Evolutionary conservation across 2,329 filamentous ascomycete species (phyloP).

Genomic region (Curvularia eragrostidis): DNA sequence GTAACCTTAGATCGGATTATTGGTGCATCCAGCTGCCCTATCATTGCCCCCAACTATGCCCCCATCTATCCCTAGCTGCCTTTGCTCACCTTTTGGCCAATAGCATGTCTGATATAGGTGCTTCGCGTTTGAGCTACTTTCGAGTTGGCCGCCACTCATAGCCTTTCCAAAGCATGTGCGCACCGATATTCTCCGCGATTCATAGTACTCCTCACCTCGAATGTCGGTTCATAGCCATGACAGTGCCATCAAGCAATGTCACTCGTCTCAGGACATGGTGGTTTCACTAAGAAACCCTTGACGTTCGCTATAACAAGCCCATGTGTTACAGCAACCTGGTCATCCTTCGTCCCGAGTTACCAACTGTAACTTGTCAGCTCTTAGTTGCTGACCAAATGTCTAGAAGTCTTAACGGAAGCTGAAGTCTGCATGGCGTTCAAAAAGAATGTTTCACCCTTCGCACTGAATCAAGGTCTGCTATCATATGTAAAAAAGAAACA

Average conservation of each 20-base stretch:
- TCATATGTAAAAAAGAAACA: neutral
- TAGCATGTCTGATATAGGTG: neutral
- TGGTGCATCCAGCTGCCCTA: conserved; percentile 23
- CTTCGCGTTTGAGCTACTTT: conserved; percentile 8
- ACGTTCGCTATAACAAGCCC: neutral
- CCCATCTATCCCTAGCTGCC: conserved; percentile 4
- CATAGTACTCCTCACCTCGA: neutral
- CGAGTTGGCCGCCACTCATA: conserved; percentile 9
- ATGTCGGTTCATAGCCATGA: neutral
- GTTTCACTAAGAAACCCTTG: neutral
- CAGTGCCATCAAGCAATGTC: neutral
- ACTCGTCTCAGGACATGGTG: neutral
- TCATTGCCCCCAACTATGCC: conserved; percentile 21
- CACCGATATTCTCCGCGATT: conserved; percentile 13
- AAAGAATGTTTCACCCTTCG: neutral
- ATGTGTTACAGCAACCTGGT: neutral
- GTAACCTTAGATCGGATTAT: conserved; percentile 25
- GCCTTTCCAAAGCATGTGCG: conserved; percentile 6
- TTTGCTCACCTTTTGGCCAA: neutral
- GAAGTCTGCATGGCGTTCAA: neutral
- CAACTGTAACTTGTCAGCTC: conserved; percentile 4
- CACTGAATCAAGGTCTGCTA: neutral
- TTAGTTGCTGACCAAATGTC: neutral
- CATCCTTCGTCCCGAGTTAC: neutral
- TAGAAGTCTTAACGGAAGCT: neutral